These are phyloP conservation scores for Coelastrella sp. DNA, from an alignment of 139 green algal genomes.

Conservation along the genomic window DNA sequence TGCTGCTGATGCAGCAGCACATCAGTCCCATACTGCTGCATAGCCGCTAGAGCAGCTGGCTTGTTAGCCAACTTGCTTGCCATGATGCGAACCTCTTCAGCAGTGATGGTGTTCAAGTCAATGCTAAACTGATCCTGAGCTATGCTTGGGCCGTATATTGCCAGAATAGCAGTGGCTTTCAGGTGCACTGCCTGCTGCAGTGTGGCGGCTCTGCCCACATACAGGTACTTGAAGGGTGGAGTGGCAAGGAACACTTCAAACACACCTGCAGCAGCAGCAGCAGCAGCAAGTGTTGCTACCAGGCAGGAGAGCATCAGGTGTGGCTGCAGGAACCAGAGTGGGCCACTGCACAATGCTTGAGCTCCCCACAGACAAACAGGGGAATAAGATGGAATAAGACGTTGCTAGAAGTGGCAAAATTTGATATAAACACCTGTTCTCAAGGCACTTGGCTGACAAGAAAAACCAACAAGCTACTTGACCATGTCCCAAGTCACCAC, in stretches of 20 bases:
- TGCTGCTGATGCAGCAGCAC: not conserved
- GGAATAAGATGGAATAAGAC: too few relatives aligned
- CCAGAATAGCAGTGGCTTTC: constrained; percentile 2
- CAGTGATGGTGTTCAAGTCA: not conserved
- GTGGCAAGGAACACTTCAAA: constrained; percentile 30
- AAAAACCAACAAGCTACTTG: too few relatives aligned
- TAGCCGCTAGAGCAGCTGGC: constrained; percentile 1
- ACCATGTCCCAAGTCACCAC: too few relatives aligned
- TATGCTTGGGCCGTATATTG: not conserved
- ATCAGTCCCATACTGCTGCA: constrained; percentile 6
- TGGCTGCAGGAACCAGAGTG: too few relatives aligned
- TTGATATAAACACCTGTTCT: too few relatives aligned
- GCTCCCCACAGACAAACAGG: too few relatives aligned
- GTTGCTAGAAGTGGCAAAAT: too few relatives aligned
- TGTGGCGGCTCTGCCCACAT: constrained; percentile 10
- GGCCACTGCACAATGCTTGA: too few relatives aligned
- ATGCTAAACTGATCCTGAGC: constrained; percentile 10
- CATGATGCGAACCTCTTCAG: not conserved
- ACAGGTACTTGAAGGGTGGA: constrained; percentile 41
- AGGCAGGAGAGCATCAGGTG: too few relatives aligned
- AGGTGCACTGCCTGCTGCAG: not conserved
- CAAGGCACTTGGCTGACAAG: too few relatives aligned
- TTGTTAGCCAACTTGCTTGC: constrained; percentile 12
- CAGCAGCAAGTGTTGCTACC: not conserved
- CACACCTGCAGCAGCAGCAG: not conserved